A percentile compares a stretch with the other conserved stretches of the same genome.
Evolutionary conservation across 176 grass and related monocot genomes (phyloP).

Genomic region (Typha latifolia): DNA sequence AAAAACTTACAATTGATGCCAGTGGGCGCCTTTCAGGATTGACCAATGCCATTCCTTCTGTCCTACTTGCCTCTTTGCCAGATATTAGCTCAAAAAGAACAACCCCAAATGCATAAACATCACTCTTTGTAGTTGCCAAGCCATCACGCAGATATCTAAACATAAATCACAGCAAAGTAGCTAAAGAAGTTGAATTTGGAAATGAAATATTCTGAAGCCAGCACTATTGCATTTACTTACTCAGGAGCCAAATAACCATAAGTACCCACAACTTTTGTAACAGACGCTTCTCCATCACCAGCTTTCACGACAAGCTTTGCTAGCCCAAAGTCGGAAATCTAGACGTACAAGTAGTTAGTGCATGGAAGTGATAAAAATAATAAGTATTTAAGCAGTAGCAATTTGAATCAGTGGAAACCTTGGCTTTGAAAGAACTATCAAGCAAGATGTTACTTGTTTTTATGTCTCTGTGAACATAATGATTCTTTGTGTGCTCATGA

Average conservation of each 20-base stretch:
- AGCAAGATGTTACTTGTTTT: conserved; percentile 99
- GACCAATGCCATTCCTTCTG: conserved; percentile 33
- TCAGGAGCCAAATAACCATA: conserved; percentile 97
- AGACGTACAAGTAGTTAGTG: not conserved
- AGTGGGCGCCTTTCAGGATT: conserved; percentile 82
- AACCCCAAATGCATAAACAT: conserved; percentile 97
- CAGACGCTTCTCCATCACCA: conserved; percentile 81
- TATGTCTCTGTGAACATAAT: conserved; percentile 98
- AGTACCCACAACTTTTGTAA: conserved; percentile 95
- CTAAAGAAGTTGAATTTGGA: not conserved
- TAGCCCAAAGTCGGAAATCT: conserved; percentile 99
- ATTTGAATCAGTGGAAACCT: conserved; percentile 35
- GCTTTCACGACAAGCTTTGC: conserved; percentile 88
- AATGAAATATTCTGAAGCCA: not conserved
- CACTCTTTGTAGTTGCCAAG: conserved; percentile 82
- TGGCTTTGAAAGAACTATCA: conserved; percentile 76
- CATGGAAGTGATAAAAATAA: conserved; percentile 2
- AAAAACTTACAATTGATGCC: conserved; percentile 86
- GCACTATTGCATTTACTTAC: conserved; percentile 32
- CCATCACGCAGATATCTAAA: conserved; percentile 84
- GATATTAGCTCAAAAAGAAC: conserved; percentile 97
- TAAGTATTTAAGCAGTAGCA: conserved; percentile 6
- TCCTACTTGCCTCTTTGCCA: conserved; percentile 81
- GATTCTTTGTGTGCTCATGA: conserved; percentile 97
- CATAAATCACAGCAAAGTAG: conserved; percentile 21